phyloP scores from a whole-genome alignment of 2,329 filamentous ascomycete genomes.

The Neobulgaria alba region DNA sequence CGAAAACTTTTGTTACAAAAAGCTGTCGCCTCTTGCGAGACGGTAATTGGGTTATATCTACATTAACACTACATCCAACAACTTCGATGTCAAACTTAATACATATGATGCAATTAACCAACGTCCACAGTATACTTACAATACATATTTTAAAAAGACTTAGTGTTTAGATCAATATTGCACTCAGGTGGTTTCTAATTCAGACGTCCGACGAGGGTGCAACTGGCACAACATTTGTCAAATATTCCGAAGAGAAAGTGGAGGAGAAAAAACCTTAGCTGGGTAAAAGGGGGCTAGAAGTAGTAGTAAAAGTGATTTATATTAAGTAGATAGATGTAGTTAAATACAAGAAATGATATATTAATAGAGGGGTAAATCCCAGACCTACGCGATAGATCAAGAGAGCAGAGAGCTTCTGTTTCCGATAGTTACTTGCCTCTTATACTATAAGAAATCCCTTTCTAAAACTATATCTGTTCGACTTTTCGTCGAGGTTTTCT shows the following conservation, averaged over 20 bases:
- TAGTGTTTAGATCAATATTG: too few species aligned
- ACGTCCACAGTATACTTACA: too few species aligned
- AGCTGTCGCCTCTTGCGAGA: too few species aligned
- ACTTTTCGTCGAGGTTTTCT: too few species aligned
- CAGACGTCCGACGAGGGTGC: slow-evolving; percentile 24
- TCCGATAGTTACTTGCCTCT: slow-evolving; percentile 8
- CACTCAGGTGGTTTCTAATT: slow-evolving; percentile 33
- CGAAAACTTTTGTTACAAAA: too few species aligned
- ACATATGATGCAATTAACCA: too few species aligned
- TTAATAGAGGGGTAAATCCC: slow-evolving; percentile 16
- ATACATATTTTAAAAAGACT: too few species aligned
- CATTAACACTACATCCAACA: too few species aligned
- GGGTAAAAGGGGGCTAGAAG: background rate
- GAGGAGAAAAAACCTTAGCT: background rate
- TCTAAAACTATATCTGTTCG: slow-evolving; percentile 15
- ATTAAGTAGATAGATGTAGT: too few species aligned
- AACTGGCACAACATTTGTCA: slow-evolving; percentile 15
- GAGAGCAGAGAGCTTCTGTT: slow-evolving; percentile 14
- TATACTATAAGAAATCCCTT: slow-evolving; percentile 14
- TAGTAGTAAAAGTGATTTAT: too few species aligned
- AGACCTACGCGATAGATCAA: slow-evolving; percentile 24
- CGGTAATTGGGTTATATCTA: too few species aligned
- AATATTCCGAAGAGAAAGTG: slow-evolving; percentile 17
- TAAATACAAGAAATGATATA: background rate
- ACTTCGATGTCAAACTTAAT: too few species aligned